These are phyloP conservation scores for Gonapodya sp. DNA, from an alignment of 192 early-diverging fungal genomes.

Conservation along the genomic window DNA sequence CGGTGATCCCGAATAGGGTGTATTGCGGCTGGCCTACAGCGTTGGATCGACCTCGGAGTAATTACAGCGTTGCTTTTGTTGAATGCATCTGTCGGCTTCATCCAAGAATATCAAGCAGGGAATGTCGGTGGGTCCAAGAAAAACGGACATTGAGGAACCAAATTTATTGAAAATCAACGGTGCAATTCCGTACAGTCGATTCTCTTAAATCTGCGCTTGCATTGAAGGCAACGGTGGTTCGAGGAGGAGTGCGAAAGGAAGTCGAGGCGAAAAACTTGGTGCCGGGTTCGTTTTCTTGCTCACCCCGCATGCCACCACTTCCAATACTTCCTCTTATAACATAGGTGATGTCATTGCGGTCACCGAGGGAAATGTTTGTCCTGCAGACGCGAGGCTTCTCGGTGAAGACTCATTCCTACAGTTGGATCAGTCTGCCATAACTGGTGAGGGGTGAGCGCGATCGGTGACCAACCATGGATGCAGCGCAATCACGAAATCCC, in stretches of 20 bases:
- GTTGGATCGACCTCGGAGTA: background rate
- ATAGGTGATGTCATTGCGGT: background rate
- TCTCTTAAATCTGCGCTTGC: background rate
- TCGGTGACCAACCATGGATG: no score
- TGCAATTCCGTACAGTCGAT: no score
- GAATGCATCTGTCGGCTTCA: background rate
- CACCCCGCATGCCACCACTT: no score
- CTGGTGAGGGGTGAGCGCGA: no score
- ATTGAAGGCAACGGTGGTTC: background rate
- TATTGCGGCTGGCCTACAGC: background rate
- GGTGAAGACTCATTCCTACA: background rate
- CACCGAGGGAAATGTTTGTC: background rate
- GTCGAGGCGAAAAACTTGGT: background rate
- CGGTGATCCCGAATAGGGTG: no score
- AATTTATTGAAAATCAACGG: no score
- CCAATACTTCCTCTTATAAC: no score
- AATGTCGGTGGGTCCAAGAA: no score
- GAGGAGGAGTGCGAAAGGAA: background rate
- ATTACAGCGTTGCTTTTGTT: background rate
- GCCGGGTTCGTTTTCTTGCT: background rate
- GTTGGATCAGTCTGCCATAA: background rate
- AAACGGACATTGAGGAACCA: no score
- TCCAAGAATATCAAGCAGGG: background rate
- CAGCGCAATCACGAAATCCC: no score
- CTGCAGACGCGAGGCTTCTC: background rate